Percentiles rank a stretch among this genome's conserved stretches.
phyloP scores from a whole-genome alignment of 2,329 filamentous ascomycete genomes.

The Shiraia sp. region DNA sequence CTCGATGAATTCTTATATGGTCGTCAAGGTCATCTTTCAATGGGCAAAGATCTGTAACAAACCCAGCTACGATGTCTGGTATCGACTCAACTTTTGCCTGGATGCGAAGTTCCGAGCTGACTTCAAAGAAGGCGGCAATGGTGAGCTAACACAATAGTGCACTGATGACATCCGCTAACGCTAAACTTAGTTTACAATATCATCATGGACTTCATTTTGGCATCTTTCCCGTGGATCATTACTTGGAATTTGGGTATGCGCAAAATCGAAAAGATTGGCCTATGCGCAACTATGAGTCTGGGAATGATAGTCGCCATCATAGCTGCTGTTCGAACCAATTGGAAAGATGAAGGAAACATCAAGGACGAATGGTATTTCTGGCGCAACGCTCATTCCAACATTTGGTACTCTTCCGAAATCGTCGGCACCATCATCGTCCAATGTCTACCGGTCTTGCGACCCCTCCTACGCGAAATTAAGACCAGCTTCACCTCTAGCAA shows the following conservation, averaged over 20 bases:
- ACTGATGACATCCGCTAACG: constrained; percentile 1
- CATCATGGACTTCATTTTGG: constrained; percentile 58
- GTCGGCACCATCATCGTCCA: constrained; percentile 60
- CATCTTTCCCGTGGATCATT: constrained; percentile 56
- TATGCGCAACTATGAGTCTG: constrained; percentile 57
- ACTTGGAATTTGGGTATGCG: constrained; percentile 55
- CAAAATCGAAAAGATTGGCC: constrained; percentile 54
- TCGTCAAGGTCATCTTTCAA: constrained; percentile 54
- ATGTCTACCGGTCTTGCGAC: constrained; percentile 57
- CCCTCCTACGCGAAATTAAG: constrained; percentile 51
- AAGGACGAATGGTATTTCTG: constrained; percentile 54
- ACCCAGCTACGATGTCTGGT: constrained; percentile 52
- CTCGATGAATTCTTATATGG: constrained; percentile 55
- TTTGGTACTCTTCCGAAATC: constrained; percentile 58
- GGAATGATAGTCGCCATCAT: constrained; percentile 56
- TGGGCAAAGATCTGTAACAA: constrained; percentile 55
- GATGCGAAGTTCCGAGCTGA: constrained; percentile 44
- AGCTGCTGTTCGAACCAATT: constrained; percentile 53
- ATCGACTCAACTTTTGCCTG: constrained; percentile 54
- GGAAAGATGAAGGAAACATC: constrained; percentile 56
- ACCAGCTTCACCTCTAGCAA: constrained; percentile 44
- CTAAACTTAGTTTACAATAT: constrained; percentile 55
- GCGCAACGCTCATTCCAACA: constrained; percentile 52
- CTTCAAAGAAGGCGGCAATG: constrained; percentile 57
- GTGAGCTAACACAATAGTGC: constrained; percentile 34